Evolutionary conservation across 305 asterid species (phyloP).

Genomic region (Fraxinus baroniana): DNA sequence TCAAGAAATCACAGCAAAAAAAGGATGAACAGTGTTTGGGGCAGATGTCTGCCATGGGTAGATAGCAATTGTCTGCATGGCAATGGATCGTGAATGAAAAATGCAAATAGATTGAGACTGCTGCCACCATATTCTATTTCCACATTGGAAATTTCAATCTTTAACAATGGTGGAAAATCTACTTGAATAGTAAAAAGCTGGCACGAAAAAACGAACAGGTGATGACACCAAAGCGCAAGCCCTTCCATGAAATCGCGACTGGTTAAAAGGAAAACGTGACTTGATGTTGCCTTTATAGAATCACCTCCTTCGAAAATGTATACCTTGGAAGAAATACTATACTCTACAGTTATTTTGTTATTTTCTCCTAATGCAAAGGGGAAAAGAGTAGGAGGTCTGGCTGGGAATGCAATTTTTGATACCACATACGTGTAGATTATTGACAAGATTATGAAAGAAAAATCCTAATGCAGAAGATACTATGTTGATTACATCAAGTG

Average conservation of each 20-base stretch:
- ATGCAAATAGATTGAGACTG: neutral
- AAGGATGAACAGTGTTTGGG: too few species aligned
- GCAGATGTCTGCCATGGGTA: too few species aligned
- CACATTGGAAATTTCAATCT: slow-evolving; percentile 30
- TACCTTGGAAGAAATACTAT: neutral
- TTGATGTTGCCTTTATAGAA: slow-evolving; percentile 36
- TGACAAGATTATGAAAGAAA: slow-evolving; percentile 25
- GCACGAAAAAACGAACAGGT: slow-evolving; percentile 39
- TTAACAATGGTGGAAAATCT: slow-evolving; percentile 35
- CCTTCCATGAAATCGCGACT: slow-evolving; percentile 48
- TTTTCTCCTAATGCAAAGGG: slow-evolving; percentile 19
- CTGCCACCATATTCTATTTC: slow-evolving; percentile 8
- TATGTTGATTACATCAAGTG: neutral
- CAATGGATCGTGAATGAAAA: neutral
- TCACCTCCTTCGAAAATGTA: slow-evolving; percentile 24
- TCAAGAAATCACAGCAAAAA: too few species aligned
- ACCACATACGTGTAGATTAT: slow-evolving; percentile 34
- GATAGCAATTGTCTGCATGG: too few species aligned
- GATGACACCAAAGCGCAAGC: slow-evolving; percentile 27
- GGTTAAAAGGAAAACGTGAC: slow-evolving; percentile 38
- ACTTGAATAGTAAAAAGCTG: slow-evolving; percentile 36
- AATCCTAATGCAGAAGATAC: slow-evolving; percentile 6
- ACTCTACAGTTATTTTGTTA: neutral
- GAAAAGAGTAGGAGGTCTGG: neutral
- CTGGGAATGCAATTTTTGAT: slow-evolving; percentile 37